Conservation (phyloP, 768 basidiomycete genomes). For the Boletus pseudopeckii region DNA sequence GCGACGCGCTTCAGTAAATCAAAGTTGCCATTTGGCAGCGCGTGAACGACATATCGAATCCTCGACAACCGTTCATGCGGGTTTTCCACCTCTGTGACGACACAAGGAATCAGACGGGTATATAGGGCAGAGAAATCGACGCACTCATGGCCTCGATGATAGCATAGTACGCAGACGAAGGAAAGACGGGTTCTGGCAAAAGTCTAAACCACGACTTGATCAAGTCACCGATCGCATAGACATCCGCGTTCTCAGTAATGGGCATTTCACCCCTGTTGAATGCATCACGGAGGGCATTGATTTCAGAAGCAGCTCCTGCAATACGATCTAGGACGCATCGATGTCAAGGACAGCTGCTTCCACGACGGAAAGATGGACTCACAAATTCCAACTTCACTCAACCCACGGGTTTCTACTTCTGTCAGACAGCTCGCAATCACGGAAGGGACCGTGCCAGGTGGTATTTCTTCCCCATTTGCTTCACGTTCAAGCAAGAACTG, state of each 20-base stretch:
- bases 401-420: constrained; percentile 72
- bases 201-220: constrained; percentile 86
- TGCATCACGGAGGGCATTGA: constrained; percentile 65
- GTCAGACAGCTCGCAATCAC: constrained; percentile 62
- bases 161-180: constrained; percentile 60
- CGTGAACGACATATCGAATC: constrained; percentile 66
- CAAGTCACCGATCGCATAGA: constrained; percentile 79
- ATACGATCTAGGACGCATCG: constrained; percentile 60
- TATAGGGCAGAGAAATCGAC: constrained; percentile 17
- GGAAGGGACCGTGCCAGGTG: constrained; percentile 58
- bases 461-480: constrained; percentile 44
- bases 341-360: neutral
- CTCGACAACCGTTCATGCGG: constrained; percentile 61
- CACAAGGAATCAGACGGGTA: constrained; percentile 2
- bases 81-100: constrained; percentile 58
- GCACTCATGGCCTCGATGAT: constrained; percentile 71
- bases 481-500: constrained; percentile 69
- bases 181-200: constrained; percentile 78
- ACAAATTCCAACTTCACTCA: constrained; percentile 85
- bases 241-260: constrained; percentile 58
- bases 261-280: constrained; percentile 74
- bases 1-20: constrained; percentile 74
- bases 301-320: constrained; percentile 69
- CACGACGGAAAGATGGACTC: constrained; percentile 28
- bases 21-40: constrained; percentile 69